Evolutionary conservation across 768 basidiomycete genomes (phyloP), one percentile per base, ranked within the genome.

Genomic region (Mycena olivaceomarginata): DNA sequence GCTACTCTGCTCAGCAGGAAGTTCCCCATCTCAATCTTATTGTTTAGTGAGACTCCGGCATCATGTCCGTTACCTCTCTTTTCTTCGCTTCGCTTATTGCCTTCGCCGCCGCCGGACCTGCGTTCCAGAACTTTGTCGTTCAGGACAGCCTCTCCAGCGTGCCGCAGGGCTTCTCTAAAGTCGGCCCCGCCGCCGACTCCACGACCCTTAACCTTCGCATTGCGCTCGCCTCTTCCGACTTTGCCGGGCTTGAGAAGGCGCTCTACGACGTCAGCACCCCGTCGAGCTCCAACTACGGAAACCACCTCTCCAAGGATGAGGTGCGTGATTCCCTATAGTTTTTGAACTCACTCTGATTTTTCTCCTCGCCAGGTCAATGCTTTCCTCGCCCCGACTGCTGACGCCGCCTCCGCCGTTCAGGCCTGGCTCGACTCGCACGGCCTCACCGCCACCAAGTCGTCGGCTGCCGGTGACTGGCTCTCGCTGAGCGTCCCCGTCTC

Each of bases 361-460:
- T 18, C 25, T 9, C 12, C 16, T 71, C 22, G 12, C 2, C 22
- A 72, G 71, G 71, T 72, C 25, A 65, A 72, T 39, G 25, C 62
- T 31, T 72, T 40, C 59, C 53, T 79, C 22, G 77, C 80, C 0
- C 80, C 80, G 11, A 65, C 65, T 18, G 59, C 59, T 13, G 70
- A 75, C 31, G 77, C 80, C 11, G 40, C 74, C n/a, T 86, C 90
- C 67, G 72, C 77, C 18, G 84, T 84, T 37, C 85, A 85, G 22
- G 83, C 85, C 64, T 92, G 91, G 91, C 82, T 92, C 5, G 82
- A 84, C 0, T 85, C 84, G 1, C 83, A 90, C 66, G 81, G 85
- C 15, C 65, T 73, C 40, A 77, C 82, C 46, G 70, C 87, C 6
- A 67, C 81, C 31, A 53, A 2, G 11, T n/a, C 60, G 16, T 88